A percentile compares a stretch with the other conserved stretches of the same genome.
Conservation (phyloP, 176 grass and related monocot genomes). For the Musa schizocarpa region DNA sequence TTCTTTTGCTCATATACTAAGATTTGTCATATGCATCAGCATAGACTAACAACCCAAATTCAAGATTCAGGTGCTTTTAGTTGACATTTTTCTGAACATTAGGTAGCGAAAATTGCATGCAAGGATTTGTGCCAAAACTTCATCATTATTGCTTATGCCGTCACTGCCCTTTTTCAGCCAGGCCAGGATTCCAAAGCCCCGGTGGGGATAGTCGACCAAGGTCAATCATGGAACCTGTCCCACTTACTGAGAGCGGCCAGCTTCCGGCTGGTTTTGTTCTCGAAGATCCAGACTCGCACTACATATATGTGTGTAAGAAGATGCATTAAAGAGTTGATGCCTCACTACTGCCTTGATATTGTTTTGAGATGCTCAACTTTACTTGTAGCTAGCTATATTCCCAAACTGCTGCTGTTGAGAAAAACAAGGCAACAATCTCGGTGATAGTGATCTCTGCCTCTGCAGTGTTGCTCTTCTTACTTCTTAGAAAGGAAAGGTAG, state of each 20-base stretch:
- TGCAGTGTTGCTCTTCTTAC: too few relatives aligned
- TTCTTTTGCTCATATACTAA: too few relatives aligned
- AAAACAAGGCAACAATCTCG: too few relatives aligned
- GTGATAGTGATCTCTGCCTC: too few relatives aligned
- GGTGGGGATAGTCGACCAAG: constrained; percentile 16
- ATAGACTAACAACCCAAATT: too few relatives aligned
- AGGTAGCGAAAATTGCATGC: background rate
- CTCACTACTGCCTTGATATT: background rate
- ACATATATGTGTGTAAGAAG: constrained; percentile 69
- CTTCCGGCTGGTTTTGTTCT: constrained; percentile 63
- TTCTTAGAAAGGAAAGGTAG: too few relatives aligned
- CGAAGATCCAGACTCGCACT: constrained; percentile 78
- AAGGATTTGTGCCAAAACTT: background rate
- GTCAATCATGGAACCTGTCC: constrained; percentile 49
- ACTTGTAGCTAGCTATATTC: background rate
- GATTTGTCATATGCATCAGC: too few relatives aligned
- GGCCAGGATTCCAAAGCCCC: constrained; percentile 57
- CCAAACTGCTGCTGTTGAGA: background rate
- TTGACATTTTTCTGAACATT: background rate
- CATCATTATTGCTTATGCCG: background rate
- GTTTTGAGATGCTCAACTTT: background rate
- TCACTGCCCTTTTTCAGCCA: constrained; percentile 52
- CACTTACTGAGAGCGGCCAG: constrained; percentile 43
- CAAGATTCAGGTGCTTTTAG: too few relatives aligned
- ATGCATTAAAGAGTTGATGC: constrained; percentile 5